These are phyloP conservation scores for Echium plantagineum DNA, from an alignment of 257 asterid species.

Conservation along the genomic window DNA sequence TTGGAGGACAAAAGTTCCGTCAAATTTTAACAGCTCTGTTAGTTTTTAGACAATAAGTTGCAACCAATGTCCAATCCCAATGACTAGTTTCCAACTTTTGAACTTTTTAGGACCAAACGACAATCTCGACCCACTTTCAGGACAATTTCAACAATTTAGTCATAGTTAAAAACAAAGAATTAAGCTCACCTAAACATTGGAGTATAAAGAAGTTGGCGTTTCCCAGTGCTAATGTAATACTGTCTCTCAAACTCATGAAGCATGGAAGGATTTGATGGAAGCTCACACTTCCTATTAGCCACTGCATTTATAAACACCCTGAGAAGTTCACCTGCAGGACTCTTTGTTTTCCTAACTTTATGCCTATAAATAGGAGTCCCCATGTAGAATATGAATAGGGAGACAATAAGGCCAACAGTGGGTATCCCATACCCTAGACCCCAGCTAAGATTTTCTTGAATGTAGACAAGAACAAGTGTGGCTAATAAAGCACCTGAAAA, in stretches of 20 bases:
- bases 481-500: slow-evolving; percentile 67
- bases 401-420: slow-evolving; percentile 42
- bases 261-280: slow-evolving; percentile 29
- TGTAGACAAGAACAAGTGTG: slow-evolving; percentile 65
- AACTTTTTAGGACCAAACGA: no score
- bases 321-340: slow-evolving; percentile 48
- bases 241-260: slow-evolving; percentile 62
- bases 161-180: neutral
- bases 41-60: no score
- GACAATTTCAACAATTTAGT: no score
- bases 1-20: no score
- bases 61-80: no score
- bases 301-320: slow-evolving; percentile 39
- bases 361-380: slow-evolving; percentile 73
- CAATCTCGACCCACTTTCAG: no score
- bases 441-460: slow-evolving; percentile 83
- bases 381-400: slow-evolving; percentile 45
- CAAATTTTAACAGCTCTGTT: no score
- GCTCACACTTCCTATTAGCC: slow-evolving; percentile 35
- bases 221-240: slow-evolving; percentile 33
- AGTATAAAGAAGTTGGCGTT: slow-evolving; percentile 58
- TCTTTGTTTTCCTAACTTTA: slow-evolving; percentile 41
- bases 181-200: slow-evolving; percentile 44
- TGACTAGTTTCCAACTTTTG: no score
- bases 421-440: slow-evolving; percentile 81